Evolutionary conservation across 129 eudicot genomes (phyloP), one percentile per base, ranked within the genome.

Genomic region (Deinandra increscens): DNA sequence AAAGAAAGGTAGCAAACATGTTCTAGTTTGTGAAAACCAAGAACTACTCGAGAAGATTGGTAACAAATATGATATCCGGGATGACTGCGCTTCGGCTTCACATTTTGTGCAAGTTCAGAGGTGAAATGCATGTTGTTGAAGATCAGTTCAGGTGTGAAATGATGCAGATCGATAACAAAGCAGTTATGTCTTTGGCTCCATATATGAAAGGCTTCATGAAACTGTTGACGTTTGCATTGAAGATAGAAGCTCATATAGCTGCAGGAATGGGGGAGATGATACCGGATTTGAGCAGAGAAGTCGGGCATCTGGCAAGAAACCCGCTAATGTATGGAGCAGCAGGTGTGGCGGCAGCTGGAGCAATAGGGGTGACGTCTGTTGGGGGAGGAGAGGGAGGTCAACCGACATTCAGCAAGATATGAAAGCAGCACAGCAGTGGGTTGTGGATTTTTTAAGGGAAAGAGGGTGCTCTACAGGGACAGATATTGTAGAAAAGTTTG

Each of bases 201-300:
- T 81, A 92, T 67, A 83, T 89, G 98, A 87, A 77, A 29, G 87
- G 85, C 50, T 92, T 92, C 80, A 89, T 89, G 98, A 88, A 72
- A 69, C 77, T 92, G 66, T 48, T 92, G 41, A 92, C 98, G 19
- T 89, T 92, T 80, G 98, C 98, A 14, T 82, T 92, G 41, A 92
- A 89, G 75, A 89, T 92, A 55, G 96, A 95, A 45, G 96, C 96
- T 51, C 98, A 92, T 48, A 67, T 89, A 66, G 98, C 96, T 65
- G 87, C 85, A 71, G 96, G 98, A 10, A 88, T 92, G 96, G 96
- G 95, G 45, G 82, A 83, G 38, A 76, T 89, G 98, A 92, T 92
- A 81, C 98, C 98, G 39, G 96, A 92, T 75, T 74, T 92, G 64
- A 86, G 96, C 78, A 66, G 82, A 77, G 98, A 84, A 86, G 89